Percentiles rank a stretch among this genome's conserved stretches.
Conservation (phyloP, 2,329 filamentous ascomycete species). For the Clonostachys solani region DNA sequence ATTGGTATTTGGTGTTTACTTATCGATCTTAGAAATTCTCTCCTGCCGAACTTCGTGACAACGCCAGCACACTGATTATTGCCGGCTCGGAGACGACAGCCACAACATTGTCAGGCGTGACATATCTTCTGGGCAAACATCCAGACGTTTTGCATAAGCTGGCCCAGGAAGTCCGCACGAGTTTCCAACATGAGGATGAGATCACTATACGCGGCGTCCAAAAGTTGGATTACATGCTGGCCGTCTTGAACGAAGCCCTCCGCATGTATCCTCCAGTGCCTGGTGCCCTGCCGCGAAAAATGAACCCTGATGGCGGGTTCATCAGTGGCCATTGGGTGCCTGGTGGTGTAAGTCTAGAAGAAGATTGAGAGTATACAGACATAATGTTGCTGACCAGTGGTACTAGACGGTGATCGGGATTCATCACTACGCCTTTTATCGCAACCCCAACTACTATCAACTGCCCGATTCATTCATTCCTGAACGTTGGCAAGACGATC, state of each 20-base stretch:
- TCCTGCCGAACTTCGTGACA: not conserved
- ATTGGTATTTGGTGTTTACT: not conserved
- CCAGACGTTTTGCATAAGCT: not conserved
- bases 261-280: constrained; percentile 23
- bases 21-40: not conserved
- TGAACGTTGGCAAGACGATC: constrained; percentile 25
- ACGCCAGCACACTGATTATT: not conserved
- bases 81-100: constrained; percentile 42
- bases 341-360: not conserved
- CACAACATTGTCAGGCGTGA: constrained; percentile 31
- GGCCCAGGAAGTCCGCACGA: not conserved
- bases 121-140: constrained; percentile 27
- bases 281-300: constrained; percentile 8
- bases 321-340: not conserved
- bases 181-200: constrained; percentile 16
- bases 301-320: not conserved
- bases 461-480: constrained; percentile 26
- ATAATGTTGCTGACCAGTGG: too few species aligned
- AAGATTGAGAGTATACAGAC: too few species aligned
- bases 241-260: constrained; percentile 27
- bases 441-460: constrained; percentile 14
- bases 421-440: not conserved
- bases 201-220: constrained; percentile 19
- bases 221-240: constrained; percentile 24
- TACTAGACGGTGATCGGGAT: not conserved